Percentiles rank a stretch among this genome's conserved stretches.
phyloP scores from a whole-genome alignment of 176 grass and related monocot genomes.

The Tuctoria greenei region DNA sequence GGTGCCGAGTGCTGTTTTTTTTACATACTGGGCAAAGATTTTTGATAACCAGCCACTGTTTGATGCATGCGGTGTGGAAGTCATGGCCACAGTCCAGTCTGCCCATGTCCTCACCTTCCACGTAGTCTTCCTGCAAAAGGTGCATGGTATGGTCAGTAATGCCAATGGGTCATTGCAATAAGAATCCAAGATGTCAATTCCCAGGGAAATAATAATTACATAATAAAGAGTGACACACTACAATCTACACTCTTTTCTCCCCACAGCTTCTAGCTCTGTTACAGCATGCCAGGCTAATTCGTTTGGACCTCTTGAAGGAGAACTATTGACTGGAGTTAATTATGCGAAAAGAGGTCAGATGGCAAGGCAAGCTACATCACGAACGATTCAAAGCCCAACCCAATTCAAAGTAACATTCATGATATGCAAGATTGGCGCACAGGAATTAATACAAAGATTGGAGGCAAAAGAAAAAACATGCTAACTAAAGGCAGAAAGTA shows the following conservation, averaged over 20 bases:
- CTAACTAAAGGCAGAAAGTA: constrained; percentile 1
- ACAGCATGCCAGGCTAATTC: not conserved
- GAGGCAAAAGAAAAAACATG: not conserved
- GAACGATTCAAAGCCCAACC: not conserved
- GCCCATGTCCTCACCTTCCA: constrained; percentile 64
- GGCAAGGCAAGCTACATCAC: not conserved
- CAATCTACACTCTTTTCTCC: not conserved
- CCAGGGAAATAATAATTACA: not conserved
- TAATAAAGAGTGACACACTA: not conserved
- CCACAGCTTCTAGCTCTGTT: not conserved
- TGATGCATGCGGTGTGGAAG: constrained; percentile 69
- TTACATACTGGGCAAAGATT: constrained; percentile 88
- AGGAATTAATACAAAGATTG: not conserved
- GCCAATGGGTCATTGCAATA: not conserved
- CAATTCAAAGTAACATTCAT: not conserved
- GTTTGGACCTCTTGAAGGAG: not conserved
- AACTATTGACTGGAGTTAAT: not conserved
- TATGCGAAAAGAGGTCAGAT: not conserved
- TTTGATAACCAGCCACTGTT: constrained; percentile 79
- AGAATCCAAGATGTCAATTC: not conserved
- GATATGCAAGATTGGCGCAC: not conserved
- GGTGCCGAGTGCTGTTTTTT: constrained; percentile 56
- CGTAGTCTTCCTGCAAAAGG: constrained; percentile 70
- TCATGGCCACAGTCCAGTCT: constrained; percentile 74
- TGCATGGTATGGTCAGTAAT: not conserved